Evolutionary conservation across 176 grass and related monocot genomes (phyloP), one percentile per base, ranked within the genome.

Genomic region (Pontederia paniculata): DNA sequence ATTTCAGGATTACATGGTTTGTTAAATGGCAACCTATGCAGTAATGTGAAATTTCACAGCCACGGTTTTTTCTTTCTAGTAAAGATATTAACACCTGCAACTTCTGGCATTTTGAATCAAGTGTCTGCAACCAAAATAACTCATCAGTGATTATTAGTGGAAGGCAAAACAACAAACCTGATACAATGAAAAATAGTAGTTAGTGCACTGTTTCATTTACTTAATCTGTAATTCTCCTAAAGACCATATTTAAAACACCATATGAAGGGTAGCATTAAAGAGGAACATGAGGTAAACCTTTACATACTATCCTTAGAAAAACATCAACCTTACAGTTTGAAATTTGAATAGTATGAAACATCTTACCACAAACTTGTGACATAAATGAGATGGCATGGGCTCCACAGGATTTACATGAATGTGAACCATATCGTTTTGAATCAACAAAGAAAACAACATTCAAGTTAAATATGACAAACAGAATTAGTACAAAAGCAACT

Each of bases 361-460:
- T 60, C 86, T 45, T 50, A 85, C 81, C 77, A 79, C 61, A 76
- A 69, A 82, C 61, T 65, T 85, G 61, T 90, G 86, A 51, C 7
- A 20, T 23, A 90, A 63, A 45, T 85, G 77, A n/a, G 71, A 81
- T 17, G 86, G 86, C 81, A 90, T 90, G 16, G 86, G 81, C 41
- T 90, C 71, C 28, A 76, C 75, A 66, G 74, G 78, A 62, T 85
- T 85, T 41, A 81, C 78, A 70, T 97, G 93, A 67, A 97, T 73
- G 73, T 97, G 93, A 66, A 90, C 80, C 60, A 97, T 86, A 75
- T 97, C 74, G 61, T 50, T 73, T 86, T 97, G 80, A 62, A 54
- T 44, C 37, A 21, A 4, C 28, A 54, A 54, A 67, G 10, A 54
- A 13, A 54, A 7, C 3, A 54, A 20, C 42, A 21, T 48, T 43